Evolutionary conservation across 163 green algal species (phyloP).

Genomic region (Smithsoniella earleae): DNA sequence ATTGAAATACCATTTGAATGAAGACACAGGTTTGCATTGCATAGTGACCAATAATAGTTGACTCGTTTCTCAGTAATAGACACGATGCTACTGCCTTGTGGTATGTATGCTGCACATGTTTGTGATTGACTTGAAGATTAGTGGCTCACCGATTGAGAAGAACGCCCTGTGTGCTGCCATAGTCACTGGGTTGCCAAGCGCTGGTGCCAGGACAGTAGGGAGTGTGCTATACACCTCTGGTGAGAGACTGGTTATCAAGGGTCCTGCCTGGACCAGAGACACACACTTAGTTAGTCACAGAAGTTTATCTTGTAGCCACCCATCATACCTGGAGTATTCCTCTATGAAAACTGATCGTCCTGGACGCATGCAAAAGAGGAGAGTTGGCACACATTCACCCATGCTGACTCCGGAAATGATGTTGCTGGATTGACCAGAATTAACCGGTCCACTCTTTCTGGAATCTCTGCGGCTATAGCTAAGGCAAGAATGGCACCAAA

Average conservation of each 20-base stretch:
- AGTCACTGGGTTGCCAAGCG: conserved; percentile 75
- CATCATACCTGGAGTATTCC: too few species aligned
- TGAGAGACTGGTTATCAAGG: conserved; percentile 34
- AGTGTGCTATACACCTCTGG: conserved; percentile 59
- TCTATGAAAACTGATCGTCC: neutral
- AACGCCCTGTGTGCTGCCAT: conserved; percentile 44
- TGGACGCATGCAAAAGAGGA: neutral
- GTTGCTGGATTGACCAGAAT: conserved; percentile 85
- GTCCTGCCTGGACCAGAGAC: conserved; percentile 3
- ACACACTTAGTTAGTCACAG: too few species aligned
- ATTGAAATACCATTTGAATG: too few species aligned
- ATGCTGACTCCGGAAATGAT: conserved; percentile 28
- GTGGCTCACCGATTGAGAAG: neutral
- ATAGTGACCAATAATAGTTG: too few species aligned
- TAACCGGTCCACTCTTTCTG: conserved; percentile 47
- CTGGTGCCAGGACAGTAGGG: conserved; percentile 63
- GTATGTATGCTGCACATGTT: too few species aligned
- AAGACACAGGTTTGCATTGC: too few species aligned
- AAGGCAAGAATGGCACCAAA: conserved; percentile 77
- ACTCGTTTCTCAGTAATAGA: too few species aligned
- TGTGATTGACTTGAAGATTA: too few species aligned
- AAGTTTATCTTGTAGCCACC: too few species aligned
- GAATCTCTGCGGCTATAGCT: conserved; percentile 47
- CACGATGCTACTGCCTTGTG: too few species aligned
- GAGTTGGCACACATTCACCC: neutral